These are phyloP conservation scores for Malus asiatica DNA, from an alignment of 306 rosid genomes.

Conservation along the genomic window DNA sequence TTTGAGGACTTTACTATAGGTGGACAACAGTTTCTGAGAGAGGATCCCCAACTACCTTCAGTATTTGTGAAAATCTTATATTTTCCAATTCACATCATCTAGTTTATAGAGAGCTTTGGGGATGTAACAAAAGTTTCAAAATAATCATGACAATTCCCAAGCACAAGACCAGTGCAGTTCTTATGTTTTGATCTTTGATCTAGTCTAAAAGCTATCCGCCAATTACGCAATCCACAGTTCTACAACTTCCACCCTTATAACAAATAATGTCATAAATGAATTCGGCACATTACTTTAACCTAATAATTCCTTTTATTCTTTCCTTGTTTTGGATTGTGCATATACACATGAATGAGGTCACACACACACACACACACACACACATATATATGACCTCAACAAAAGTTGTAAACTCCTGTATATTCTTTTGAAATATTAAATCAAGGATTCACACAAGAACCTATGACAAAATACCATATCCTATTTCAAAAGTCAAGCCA, in stretches of 20 bases:
- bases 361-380: no score
- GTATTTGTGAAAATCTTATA: background rate
- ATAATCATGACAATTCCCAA: background rate
- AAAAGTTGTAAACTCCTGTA: background rate
- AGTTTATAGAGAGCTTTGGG: background rate
- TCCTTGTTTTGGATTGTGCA: background rate
- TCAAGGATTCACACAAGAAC: background rate
- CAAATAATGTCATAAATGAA: background rate
- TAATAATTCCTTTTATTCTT: background rate
- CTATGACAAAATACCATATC: background rate
- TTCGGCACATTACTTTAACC: background rate
- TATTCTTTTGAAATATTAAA: background rate
- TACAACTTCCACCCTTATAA: background rate
- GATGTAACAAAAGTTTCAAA: background rate
- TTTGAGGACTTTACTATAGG: background rate
- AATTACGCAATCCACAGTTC: background rate
- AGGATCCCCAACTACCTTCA: background rate
- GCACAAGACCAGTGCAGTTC: background rate
- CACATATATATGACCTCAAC: background rate
- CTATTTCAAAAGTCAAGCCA: background rate
- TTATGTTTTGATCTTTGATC: background rate
- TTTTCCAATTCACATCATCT: background rate
- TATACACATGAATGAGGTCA: background rate
- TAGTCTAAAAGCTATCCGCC: background rate
- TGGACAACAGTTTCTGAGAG: background rate